Evolutionary conservation across 495 filamentous ascomycete genomes (phyloP).

Genomic region (Hypoxylon cercidicola): DNA sequence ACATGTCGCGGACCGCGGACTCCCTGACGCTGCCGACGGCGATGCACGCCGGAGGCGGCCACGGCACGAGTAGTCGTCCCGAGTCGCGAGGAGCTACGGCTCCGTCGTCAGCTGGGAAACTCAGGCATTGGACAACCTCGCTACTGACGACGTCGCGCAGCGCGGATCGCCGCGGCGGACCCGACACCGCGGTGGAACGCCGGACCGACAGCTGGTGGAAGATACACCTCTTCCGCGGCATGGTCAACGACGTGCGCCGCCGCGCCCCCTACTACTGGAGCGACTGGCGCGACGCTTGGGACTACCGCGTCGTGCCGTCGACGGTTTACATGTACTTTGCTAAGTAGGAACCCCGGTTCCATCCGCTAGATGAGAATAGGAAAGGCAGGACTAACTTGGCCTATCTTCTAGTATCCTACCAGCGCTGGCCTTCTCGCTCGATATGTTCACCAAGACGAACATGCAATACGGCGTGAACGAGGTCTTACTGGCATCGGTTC

Average conservation of each 20-base stretch:
- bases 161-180: slow-evolving; percentile 10
- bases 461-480: slow-evolving; percentile 88
- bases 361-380: not conserved
- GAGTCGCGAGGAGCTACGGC: slow-evolving; percentile 13
- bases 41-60: slow-evolving; percentile 25
- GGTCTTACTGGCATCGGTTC: slow-evolving; percentile 79
- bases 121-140: slow-evolving; percentile 33
- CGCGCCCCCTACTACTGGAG: slow-evolving; percentile 78
- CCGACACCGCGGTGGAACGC: slow-evolving; percentile 6
- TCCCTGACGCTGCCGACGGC: slow-evolving; percentile 37
- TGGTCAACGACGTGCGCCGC: slow-evolving; percentile 78
- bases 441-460: slow-evolving; percentile 84
- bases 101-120: slow-evolving; percentile 17
- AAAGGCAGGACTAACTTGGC: slow-evolving; percentile 32
- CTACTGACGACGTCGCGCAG: slow-evolving; percentile 24
- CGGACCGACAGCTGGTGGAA: slow-evolving; percentile 64
- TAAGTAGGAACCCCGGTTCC: slow-evolving; percentile 65
- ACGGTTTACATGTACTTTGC: slow-evolving; percentile 93
- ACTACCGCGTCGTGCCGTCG: slow-evolving; percentile 82
- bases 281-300: slow-evolving; percentile 86
- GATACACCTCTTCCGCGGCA: slow-evolving; percentile 70
- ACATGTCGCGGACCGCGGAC: slow-evolving; percentile 33
- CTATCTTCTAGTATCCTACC: slow-evolving; percentile 72
- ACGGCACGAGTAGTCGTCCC: slow-evolving; percentile 19
- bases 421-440: slow-evolving; percentile 83